A percentile compares a stretch with the other conserved stretches of the same genome.
Evolutionary conservation across 345 rosid genomes (phyloP).

Genomic region (Populus ilicifolia): DNA sequence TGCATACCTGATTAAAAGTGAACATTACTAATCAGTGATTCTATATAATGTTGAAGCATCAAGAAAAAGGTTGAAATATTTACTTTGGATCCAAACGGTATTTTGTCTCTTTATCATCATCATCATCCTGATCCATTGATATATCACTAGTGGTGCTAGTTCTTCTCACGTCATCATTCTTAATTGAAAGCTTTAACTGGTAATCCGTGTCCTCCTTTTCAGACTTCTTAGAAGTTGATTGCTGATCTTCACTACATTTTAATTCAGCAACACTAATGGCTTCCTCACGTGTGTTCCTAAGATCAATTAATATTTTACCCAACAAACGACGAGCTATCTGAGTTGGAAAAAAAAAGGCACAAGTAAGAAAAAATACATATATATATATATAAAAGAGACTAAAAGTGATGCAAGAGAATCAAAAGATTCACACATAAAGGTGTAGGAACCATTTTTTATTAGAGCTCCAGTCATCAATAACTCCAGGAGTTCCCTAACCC

Average conservation of each 20-base stretch:
- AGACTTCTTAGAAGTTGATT: conserved; percentile 35
- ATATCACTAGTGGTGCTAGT: conserved; percentile 55
- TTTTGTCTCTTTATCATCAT: conserved; percentile 88
- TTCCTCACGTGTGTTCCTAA: conserved; percentile 96
- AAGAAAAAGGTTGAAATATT: conserved; percentile 4
- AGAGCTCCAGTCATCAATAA: not conserved
- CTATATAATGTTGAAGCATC: not conserved
- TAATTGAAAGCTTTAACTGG: conserved; percentile 45
- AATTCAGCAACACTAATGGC: conserved; percentile 85
- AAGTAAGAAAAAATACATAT: not conserved
- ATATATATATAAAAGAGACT: not conserved
- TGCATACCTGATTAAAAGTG: conserved; percentile 63
- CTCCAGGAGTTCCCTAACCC: not conserved
- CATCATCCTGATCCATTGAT: conserved; percentile 74
- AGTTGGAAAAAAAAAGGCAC: conserved; percentile 1
- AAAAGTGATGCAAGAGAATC: not conserved
- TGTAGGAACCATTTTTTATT: not conserved
- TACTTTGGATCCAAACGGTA: conserved; percentile 97
- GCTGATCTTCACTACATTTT: conserved; percentile 67
- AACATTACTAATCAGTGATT: conserved; percentile 2
- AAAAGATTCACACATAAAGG: not conserved
- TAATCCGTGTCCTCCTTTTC: conserved; percentile 53
- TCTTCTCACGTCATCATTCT: conserved; percentile 62
- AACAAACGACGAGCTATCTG: conserved; percentile 92
- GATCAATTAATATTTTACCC: conserved; percentile 95